phyloP scores from a whole-genome alignment of 2,329 filamentous ascomycete species.

The Microsporum audouinii region DNA sequence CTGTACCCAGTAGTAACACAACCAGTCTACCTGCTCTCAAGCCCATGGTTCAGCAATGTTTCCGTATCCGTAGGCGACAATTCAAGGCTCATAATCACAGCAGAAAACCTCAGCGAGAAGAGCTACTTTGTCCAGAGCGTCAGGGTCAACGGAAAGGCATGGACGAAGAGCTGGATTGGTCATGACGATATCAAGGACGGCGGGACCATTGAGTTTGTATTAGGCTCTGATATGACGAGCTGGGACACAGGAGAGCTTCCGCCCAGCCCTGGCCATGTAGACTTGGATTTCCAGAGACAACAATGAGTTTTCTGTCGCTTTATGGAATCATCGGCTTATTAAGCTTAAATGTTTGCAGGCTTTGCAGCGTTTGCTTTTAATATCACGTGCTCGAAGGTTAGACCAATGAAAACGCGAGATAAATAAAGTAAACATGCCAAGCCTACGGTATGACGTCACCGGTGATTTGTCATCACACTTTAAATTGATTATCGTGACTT shows the following conservation, averaged over 20 bases:
- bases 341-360: not conserved
- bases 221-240: conserved; percentile 26
- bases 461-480: not conserved
- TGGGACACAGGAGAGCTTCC: conserved; percentile 44
- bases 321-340: not conserved
- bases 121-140: conserved; percentile 45
- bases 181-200: conserved; percentile 40
- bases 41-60: conserved; percentile 35
- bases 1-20: conserved; percentile 40
- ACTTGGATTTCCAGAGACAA: not conserved
- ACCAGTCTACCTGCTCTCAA: conserved; percentile 37
- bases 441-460: not conserved
- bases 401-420: not conserved
- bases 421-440: conserved; percentile 1
- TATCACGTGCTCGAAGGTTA: not conserved
- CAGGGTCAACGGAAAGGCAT: conserved; percentile 41
- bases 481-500: not conserved
- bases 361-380: not conserved
- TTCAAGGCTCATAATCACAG: conserved; percentile 37
- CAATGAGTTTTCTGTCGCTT: not conserved
- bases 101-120: conserved; percentile 33
- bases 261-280: conserved; percentile 38
- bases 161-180: conserved; percentile 46
- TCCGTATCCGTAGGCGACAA: conserved; percentile 25
- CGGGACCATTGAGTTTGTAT: conserved; percentile 39